Percentiles rank a stretch among this genome's conserved stretches.
phyloP scores from a whole-genome alignment of 2,329 filamentous ascomycete species.

The Orbilia quercus region DNA sequence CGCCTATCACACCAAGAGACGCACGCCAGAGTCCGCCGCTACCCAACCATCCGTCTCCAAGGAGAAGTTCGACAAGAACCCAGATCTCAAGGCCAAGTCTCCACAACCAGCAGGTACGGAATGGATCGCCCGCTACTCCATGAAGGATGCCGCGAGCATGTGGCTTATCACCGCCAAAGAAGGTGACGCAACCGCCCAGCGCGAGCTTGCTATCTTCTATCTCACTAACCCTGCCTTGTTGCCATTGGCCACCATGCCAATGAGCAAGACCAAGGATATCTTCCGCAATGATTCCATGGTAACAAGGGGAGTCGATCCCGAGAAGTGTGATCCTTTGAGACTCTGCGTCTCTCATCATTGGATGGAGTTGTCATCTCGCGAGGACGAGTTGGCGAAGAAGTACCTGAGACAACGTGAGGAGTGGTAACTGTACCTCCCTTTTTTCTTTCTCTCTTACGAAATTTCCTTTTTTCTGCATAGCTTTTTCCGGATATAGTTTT shows the following conservation, averaged over 20 bases:
- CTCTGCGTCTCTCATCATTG: constrained; percentile 97
- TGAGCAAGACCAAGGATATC: constrained; percentile 85
- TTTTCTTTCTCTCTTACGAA: constrained; percentile 10
- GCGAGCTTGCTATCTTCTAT: constrained; percentile 92
- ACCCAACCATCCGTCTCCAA: constrained; percentile 40
- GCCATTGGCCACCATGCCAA: constrained; percentile 79
- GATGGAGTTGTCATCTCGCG: constrained; percentile 93
- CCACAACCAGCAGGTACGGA: constrained; percentile 57
- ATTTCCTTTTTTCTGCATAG: constrained; percentile 26
- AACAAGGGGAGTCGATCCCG: constrained; percentile 68
- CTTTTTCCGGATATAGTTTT: constrained; percentile 14
- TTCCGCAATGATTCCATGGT: constrained; percentile 89
- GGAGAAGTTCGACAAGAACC: constrained; percentile 61
- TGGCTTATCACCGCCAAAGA: constrained; percentile 94
- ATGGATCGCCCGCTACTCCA: constrained; percentile 68
- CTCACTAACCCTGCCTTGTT: constrained; percentile 90
- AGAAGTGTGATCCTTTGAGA: constrained; percentile 81
- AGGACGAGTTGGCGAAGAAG: constrained; percentile 83
- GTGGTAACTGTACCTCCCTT: constrained; percentile 64
- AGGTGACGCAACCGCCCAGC: constrained; percentile 85
- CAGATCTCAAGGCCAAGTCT: constrained; percentile 56
- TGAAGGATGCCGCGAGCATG: constrained; percentile 86
- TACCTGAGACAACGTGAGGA: constrained; percentile 79
- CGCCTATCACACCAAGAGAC: constrained; percentile 75
- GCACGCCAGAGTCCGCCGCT: constrained; percentile 62